These are phyloP conservation scores for Diatrype stigma DNA, from an alignment of 2,329 filamentous ascomycete species.

Conservation along the genomic window DNA sequence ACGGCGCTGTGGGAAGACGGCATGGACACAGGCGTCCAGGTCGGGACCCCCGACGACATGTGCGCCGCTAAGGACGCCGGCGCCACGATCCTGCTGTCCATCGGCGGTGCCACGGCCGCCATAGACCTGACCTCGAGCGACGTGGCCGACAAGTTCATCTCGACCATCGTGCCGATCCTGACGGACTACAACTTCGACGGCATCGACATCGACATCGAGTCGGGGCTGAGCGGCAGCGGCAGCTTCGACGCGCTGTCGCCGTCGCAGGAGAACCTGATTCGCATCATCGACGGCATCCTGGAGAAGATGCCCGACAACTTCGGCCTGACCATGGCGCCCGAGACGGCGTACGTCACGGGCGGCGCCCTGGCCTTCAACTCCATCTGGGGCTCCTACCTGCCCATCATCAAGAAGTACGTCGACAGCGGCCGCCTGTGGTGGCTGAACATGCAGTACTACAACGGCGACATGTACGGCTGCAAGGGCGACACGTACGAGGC, in stretches of 20 bases:
- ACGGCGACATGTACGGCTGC: slow-evolving; percentile 34
- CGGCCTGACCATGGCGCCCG: slow-evolving; percentile 49
- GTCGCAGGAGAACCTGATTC: slow-evolving; percentile 30
- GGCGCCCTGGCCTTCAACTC: slow-evolving; percentile 27
- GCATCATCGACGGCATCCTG: slow-evolving; percentile 33
- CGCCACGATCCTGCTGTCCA: slow-evolving; percentile 30
- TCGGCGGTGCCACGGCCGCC: slow-evolving; percentile 30
- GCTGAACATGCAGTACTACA: slow-evolving; percentile 36
- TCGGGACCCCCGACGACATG: slow-evolving; percentile 28
- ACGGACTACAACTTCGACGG: slow-evolving; percentile 33
- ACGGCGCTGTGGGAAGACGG: slow-evolving; percentile 29
- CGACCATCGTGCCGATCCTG: slow-evolving; percentile 31
- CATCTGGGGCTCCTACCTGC: slow-evolving; percentile 33
- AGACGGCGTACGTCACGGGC: slow-evolving; percentile 33
- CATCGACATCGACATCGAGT: slow-evolving; percentile 33
- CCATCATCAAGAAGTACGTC: slow-evolving; percentile 33
- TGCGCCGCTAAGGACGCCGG: slow-evolving; percentile 31
- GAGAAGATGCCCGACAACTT: slow-evolving; percentile 51
- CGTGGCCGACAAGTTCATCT: slow-evolving; percentile 31
- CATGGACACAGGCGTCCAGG: slow-evolving; percentile 28
- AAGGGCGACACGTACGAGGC: slow-evolving; percentile 27
- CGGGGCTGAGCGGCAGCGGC: slow-evolving; percentile 27
- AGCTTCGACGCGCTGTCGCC: slow-evolving; percentile 26
- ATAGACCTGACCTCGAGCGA: slow-evolving; percentile 28
- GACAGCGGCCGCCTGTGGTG: slow-evolving; percentile 33